A percentile compares a stretch with the other conserved stretches of the same genome.
phyloP scores from a whole-genome alignment of 1,284 basidiomycete species.

The Leccinum subrobustum region DNA sequence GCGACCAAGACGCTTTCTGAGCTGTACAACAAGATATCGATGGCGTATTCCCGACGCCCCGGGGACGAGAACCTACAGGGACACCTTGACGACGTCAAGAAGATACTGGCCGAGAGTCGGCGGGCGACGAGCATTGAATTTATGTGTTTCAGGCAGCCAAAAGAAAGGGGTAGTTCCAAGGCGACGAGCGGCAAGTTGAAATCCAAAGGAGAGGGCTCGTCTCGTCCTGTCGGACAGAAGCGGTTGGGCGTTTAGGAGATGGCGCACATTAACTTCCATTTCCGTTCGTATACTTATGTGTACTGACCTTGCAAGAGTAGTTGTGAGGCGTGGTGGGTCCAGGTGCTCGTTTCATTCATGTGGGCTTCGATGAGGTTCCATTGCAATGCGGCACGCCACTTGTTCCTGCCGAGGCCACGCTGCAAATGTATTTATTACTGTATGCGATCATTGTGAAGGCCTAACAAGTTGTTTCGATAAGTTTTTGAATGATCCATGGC shows the following conservation, averaged over 20 bases:
- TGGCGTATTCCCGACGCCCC: conserved; percentile 80
- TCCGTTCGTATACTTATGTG: background rate
- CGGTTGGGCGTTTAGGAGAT: conserved; percentile 9
- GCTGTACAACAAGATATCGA: conserved; percentile 92
- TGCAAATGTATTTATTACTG: background rate
- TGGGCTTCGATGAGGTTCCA: background rate
- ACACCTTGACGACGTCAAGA: conserved; percentile 91
- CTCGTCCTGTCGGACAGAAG: conserved; percentile 26
- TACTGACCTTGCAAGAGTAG: background rate
- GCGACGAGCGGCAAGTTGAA: conserved; percentile 18
- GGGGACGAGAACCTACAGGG: conserved; percentile 81
- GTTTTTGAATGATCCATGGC: background rate
- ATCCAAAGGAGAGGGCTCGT: conserved; percentile 17
- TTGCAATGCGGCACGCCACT: background rate
- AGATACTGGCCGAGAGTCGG: conserved; percentile 83
- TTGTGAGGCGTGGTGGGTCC: background rate
- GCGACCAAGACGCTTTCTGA: conserved; percentile 85
- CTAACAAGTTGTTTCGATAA: background rate
- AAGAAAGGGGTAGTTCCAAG: conserved; percentile 36
- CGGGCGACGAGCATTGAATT: conserved; percentile 94
- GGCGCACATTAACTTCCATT: background rate
- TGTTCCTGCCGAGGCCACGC: background rate
- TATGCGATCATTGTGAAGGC: background rate
- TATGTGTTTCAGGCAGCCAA: conserved; percentile 80
- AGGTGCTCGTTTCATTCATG: background rate